Evolutionary conservation across 2,329 filamentous ascomycete species (phyloP), one percentile per base, ranked within the genome.

Genomic region (Fusarium sororula): DNA sequence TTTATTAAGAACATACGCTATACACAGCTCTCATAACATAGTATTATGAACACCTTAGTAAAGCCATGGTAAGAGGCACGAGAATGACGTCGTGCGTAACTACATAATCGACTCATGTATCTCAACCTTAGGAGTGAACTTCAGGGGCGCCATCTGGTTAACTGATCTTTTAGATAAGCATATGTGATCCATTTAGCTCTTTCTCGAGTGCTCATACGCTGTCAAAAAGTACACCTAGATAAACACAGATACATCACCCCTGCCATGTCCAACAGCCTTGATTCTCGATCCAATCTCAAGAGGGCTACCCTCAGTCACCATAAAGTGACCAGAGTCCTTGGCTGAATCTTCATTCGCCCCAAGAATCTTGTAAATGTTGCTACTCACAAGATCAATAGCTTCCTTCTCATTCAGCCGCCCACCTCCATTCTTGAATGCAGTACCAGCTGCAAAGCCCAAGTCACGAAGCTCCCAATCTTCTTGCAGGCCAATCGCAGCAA

Each of bases 391-490:
- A 38, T 85, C 87, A 57, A 92, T 73, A 0, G 91, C 90, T 50
- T 86, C 83, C 74, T 83, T 84, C 80, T 90, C 86, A 12, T 81
- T 83, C 35, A 93, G 79, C 58, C 84, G 82, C 0, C 90, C 90
- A 26, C 79, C 78, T 41, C 88, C 83, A 69, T 93, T 93, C 73
- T 83, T 84, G 65, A 85, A 86, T 28, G 87, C 90, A 42, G 88
- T 88, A 2, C 90, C 91, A 0, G 91, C 91, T 51, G 89, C 81
- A 63, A 92, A 81, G 0, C 85, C 87, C 70, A 93, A 75, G 70
- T 92, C 89, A 37, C 90, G 84, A 7, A 91, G 85, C 58, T 89
- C 78, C 89, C 89, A 92, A 74, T 91, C 89, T 77, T 92, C 90
- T 47, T 87, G 84, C 9, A 91, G 84, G 1, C 90, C 89, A 30